Evolutionary conservation across 768 basidiomycete genomes (phyloP), one percentile per base, ranked within the genome.

Genomic region (Crassisporium funariophilum): DNA sequence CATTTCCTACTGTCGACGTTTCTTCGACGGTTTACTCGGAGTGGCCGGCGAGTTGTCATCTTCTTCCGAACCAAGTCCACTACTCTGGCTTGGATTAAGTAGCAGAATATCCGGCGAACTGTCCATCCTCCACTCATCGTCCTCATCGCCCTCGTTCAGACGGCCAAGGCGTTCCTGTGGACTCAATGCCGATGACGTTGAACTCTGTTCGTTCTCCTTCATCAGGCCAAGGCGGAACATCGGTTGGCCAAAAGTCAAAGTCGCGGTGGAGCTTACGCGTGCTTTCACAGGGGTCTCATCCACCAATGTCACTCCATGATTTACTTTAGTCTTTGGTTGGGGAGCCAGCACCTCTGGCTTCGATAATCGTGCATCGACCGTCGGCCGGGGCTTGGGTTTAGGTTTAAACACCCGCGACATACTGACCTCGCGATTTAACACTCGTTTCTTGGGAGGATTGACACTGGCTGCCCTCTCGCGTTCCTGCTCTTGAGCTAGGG

Each of bases 381-480:
- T 47, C 23, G 15, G 41, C 39, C 38, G 55, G 47, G 47, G 50
- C 47, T 55, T 75, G 46, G 66, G 66, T 36, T 73, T 73, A 17
- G 19, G 68, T 57, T 82, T 87, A 67, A 88, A 88, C 17, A 67
- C 76, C 23, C 86, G 76, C 13, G 82, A 82, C 88, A 90, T 91
- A 65, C 84, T 89, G 52, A 89, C 73, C 60, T 90, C 86, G 23
- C 85, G 76, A 47, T 74, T 82, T n/a, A 88, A 65, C 1, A 77
- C 66, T 8, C 78, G 74, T 51, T 79, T 80, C 57, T 80, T 79
- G 1, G 60, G 60, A n/a, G 65, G 57, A 0, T 62, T 62, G 21
- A 61, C 62, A 22, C 66, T 69, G 4, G 60, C 62, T 3, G 62
- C 64, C 6, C 63, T 71, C 58, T 69, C 69, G 38, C 57, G 69